Conservation (phyloP, 805 yeast species). For the Suhomyces tanzawaensis region DNA sequence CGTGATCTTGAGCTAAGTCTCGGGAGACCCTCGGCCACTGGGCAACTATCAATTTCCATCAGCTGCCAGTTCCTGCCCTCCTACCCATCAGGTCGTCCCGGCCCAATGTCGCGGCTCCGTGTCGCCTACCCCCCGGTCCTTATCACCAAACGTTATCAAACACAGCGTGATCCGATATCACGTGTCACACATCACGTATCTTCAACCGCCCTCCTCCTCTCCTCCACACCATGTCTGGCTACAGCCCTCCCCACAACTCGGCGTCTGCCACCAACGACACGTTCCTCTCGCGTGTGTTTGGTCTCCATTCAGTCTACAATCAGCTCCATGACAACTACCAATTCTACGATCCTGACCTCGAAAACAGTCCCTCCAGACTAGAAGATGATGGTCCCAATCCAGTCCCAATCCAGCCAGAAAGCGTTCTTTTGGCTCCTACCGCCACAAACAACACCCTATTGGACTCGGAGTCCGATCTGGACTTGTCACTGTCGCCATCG, state of each 20-base stretch:
- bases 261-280: constrained; percentile 36
- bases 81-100: too few species aligned
- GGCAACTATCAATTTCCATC: too few species aligned
- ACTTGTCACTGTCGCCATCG: constrained; percentile 24
- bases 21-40: too few species aligned
- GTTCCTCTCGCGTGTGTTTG: constrained; percentile 64
- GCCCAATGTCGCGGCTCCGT: too few species aligned
- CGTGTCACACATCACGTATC: too few species aligned
- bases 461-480: constrained; percentile 37
- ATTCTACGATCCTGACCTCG: constrained; percentile 35
- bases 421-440: neutral
- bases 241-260: constrained; percentile 2
- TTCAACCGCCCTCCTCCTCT: neutral
- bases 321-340: constrained; percentile 39
- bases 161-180: neutral
- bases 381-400: neutral
- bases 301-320: constrained; percentile 45
- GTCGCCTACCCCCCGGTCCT: too few species aligned
- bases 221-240: constrained; percentile 3
- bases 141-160: neutral
- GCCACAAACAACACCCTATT: constrained; percentile 14
- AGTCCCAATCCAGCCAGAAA: constrained; percentile 4
- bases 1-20: too few species aligned
- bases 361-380: neutral
- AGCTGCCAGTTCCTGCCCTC: too few species aligned